Conservation (phyloP, 208 protist species). For the Trypanosoma conorhini region DNA sequence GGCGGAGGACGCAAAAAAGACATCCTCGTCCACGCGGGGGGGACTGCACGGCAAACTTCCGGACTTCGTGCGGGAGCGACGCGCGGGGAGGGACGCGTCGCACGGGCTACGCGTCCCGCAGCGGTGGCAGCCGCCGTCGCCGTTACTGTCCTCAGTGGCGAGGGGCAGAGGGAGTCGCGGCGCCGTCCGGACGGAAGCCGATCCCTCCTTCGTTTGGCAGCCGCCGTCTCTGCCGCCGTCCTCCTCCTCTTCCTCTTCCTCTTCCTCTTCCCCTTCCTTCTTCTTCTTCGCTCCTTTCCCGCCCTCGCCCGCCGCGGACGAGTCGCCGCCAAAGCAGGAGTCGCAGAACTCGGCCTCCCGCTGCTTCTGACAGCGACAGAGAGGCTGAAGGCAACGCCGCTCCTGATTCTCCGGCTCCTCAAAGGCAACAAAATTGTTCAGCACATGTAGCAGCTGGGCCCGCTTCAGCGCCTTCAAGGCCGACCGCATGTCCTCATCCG, state of each 20-base stretch:
- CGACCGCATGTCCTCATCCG: constrained; percentile 64
- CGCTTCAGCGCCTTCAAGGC: constrained; percentile 75
- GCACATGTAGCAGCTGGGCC: constrained; percentile 80
- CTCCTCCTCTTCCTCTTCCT: background rate
- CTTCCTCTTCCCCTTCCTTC: background rate
- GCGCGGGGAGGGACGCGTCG: constrained; percentile 9
- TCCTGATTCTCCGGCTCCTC: constrained; percentile 53
- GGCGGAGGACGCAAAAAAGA: constrained; percentile 23
- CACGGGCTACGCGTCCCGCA: too few relatives aligned
- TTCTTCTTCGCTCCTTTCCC: constrained; percentile 33
- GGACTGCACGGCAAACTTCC: constrained; percentile 1
- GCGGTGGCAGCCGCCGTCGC: too few relatives aligned
- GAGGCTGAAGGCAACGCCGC: background rate
- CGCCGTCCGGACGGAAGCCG: background rate
- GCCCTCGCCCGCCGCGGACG: constrained; percentile 37
- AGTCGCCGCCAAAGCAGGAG: constrained; percentile 1
- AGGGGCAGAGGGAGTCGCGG: background rate
- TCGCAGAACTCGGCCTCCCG: constrained; percentile 16
- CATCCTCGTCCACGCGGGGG: constrained; percentile 1
- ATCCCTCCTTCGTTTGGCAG: background rate
- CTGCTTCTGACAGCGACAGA: background rate
- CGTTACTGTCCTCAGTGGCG: background rate
- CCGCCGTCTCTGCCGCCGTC: background rate
- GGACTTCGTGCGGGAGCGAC: constrained; percentile 13
- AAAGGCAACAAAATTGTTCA: constrained; percentile 88